Evolutionary conservation across 2,329 filamentous ascomycete genomes (phyloP).

Genomic region (Aspergillus sp.): DNA sequence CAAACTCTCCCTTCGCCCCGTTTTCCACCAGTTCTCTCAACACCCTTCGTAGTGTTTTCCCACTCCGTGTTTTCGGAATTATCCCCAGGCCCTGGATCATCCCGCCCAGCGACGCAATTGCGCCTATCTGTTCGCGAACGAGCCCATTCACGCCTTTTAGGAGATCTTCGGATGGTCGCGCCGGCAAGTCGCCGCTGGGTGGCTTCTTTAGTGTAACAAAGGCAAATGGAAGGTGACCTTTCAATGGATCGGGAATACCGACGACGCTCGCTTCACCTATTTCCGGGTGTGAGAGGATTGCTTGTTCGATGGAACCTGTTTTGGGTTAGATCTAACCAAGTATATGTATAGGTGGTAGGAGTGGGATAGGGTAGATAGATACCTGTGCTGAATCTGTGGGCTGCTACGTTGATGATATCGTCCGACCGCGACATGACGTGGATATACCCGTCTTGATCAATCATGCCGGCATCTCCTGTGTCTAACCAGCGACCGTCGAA

Average conservation of each 20-base stretch:
- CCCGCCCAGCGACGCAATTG: conserved; percentile 81
- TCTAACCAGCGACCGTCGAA: conserved; percentile 84
- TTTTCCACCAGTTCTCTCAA: conserved; percentile 83
- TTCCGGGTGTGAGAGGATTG: conserved; percentile 74
- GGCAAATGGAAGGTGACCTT: conserved; percentile 89
- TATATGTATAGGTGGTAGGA: neutral
- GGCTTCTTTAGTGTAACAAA: conserved; percentile 64
- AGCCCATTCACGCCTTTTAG: conserved; percentile 49
- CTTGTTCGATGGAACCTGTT: conserved; percentile 82
- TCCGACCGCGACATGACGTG: conserved; percentile 68
- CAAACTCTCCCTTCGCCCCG: conserved; percentile 70
- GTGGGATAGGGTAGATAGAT: conserved; percentile 22
- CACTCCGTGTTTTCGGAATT: conserved; percentile 89
- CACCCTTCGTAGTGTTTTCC: conserved; percentile 83
- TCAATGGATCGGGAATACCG: conserved; percentile 78
- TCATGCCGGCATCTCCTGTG: conserved; percentile 85
- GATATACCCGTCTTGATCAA: conserved; percentile 70
- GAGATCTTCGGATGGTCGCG: conserved; percentile 42
- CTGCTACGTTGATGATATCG: conserved; percentile 94
- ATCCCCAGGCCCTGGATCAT: conserved; percentile 82
- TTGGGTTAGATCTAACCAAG: neutral
- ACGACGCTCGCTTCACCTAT: conserved; percentile 86
- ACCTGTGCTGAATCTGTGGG: conserved; percentile 87
- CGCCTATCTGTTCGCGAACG: conserved; percentile 78
- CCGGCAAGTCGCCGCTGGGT: conserved; percentile 46